Evolutionary conservation across 805 yeast species (phyloP).

Genomic region (Wickerhamiella kurtzmanii): DNA sequence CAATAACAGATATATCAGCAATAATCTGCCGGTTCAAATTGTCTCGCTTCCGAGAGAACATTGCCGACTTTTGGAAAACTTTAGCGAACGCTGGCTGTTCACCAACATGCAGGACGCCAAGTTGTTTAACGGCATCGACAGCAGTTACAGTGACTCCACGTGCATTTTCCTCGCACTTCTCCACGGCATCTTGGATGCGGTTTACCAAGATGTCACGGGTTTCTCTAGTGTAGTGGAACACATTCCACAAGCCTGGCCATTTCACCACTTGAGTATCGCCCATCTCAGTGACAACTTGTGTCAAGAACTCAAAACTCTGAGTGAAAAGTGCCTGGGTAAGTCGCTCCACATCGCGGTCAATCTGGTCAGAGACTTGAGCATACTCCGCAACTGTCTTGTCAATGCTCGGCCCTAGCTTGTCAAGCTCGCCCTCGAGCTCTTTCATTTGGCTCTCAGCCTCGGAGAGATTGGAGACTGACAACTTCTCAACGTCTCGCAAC

Average conservation of each 20-base stretch:
- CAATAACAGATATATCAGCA: conserved; percentile 49
- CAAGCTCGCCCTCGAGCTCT: conserved; percentile 36
- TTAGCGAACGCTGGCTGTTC: conserved; percentile 36
- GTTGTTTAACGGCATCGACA: conserved; percentile 45
- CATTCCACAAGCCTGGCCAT: conserved; percentile 49
- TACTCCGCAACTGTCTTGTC: conserved; percentile 41
- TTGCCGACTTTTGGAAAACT: conserved; percentile 46
- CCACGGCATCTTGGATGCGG: conserved; percentile 51
- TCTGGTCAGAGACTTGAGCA: conserved; percentile 39
- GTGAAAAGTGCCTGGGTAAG: conserved; percentile 47
- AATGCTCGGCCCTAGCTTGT: conserved; percentile 49
- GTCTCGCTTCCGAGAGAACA: conserved; percentile 72
- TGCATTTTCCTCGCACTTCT: conserved; percentile 54
- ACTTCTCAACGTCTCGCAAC: conserved; percentile 45
- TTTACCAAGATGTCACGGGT: conserved; percentile 59
- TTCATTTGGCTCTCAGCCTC: conserved; percentile 33
- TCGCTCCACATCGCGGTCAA: conserved; percentile 51
- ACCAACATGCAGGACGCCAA: conserved; percentile 57
- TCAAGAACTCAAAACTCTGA: conserved; percentile 41
- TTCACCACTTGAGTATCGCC: conserved; percentile 40
- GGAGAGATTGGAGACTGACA: conserved; percentile 52
- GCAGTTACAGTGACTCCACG: conserved; percentile 43
- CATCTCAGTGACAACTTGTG: conserved; percentile 36
- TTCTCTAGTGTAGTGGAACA: conserved; percentile 53
- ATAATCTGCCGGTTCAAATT: conserved; percentile 42